Conservation (phyloP, 352 stramenopile genomes). For the Globisporangium mamillatum region DNA sequence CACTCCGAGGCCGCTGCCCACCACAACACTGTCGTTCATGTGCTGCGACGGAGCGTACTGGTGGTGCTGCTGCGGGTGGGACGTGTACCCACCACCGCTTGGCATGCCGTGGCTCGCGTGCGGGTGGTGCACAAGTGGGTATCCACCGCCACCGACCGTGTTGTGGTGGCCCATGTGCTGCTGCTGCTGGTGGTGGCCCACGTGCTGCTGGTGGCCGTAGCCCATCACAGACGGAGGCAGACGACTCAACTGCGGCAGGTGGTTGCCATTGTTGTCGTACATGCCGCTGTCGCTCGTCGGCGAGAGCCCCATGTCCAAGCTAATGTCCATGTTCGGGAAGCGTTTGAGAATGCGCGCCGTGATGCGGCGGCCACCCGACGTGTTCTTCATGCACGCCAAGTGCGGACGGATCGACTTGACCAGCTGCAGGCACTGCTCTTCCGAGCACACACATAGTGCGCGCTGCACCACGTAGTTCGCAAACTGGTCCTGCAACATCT, state of each 20-base stretch:
- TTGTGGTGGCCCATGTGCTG: neutral
- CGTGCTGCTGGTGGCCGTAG: conserved; percentile 11
- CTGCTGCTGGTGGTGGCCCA: conserved; percentile 9
- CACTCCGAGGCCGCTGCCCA: conserved; percentile 35
- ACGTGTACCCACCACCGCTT: conserved; percentile 14
- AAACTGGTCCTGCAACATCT: conserved; percentile 97
- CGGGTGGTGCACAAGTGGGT: conserved; percentile 1
- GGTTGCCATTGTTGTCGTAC: conserved; percentile 24
- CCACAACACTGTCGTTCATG: conserved; percentile 33
- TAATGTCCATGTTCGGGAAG: conserved; percentile 95
- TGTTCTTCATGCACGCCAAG: conserved; percentile 93
- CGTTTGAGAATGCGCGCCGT: conserved; percentile 95
- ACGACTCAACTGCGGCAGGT: conserved; percentile 12
- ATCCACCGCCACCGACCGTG: conserved; percentile 4
- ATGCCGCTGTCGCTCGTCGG: conserved; percentile 27
- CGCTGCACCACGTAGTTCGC: conserved; percentile 99
- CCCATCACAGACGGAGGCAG: conserved; percentile 7
- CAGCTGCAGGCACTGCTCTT: conserved; percentile 92
- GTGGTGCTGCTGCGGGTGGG: conserved; percentile 34
- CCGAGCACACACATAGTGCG: conserved; percentile 92
- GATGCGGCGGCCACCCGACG: conserved; percentile 91
- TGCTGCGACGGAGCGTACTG: conserved; percentile 35
- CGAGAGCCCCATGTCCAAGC: conserved; percentile 52
- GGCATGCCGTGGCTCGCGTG: neutral
- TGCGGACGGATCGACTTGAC: conserved; percentile 97